Evolutionary conservation across 768 basidiomycete genomes (phyloP).

Genomic region (Podaxis sp.): DNA sequence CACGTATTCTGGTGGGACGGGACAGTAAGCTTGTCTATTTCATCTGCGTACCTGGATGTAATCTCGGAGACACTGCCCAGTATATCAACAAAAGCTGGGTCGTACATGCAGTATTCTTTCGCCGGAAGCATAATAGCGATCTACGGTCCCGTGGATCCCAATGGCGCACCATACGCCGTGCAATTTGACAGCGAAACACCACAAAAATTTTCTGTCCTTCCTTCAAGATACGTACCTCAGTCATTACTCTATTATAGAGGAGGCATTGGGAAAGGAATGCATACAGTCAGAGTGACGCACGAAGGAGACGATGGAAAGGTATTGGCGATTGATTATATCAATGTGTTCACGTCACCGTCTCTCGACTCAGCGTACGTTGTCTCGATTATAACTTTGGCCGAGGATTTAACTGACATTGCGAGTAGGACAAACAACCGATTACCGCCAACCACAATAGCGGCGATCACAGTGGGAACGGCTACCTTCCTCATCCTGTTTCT

Average conservation of each 20-base stretch:
- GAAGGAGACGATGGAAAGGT: constrained; percentile 12
- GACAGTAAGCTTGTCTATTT: constrained; percentile 34
- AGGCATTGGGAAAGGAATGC: constrained; percentile 26
- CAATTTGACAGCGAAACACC: constrained; percentile 26
- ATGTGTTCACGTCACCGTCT: constrained; percentile 27
- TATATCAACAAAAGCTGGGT: constrained; percentile 19
- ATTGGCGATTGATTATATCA: constrained; percentile 31
- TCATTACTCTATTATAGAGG: constrained; percentile 31
- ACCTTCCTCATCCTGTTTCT: neutral
- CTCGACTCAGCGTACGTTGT: constrained; percentile 20
- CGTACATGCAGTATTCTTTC: constrained; percentile 26
- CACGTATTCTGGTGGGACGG: constrained; percentile 45
- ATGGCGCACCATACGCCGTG: constrained; percentile 30
- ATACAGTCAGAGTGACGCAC: constrained; percentile 23
- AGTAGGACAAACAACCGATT: neutral
- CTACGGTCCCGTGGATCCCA: constrained; percentile 38
- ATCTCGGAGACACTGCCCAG: constrained; percentile 13
- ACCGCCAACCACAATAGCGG: neutral
- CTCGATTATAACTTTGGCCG: neutral
- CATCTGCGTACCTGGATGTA: neutral
- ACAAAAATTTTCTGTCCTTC: constrained; percentile 21
- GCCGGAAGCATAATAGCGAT: constrained; percentile 35
- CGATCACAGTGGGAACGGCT: constrained; percentile 6
- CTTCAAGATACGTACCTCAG: constrained; percentile 23
- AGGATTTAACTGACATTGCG: neutral